Evolutionary conservation across 2,329 filamentous ascomycete genomes (phyloP).

Genomic region (Gaeumannomyces sp.): DNA sequence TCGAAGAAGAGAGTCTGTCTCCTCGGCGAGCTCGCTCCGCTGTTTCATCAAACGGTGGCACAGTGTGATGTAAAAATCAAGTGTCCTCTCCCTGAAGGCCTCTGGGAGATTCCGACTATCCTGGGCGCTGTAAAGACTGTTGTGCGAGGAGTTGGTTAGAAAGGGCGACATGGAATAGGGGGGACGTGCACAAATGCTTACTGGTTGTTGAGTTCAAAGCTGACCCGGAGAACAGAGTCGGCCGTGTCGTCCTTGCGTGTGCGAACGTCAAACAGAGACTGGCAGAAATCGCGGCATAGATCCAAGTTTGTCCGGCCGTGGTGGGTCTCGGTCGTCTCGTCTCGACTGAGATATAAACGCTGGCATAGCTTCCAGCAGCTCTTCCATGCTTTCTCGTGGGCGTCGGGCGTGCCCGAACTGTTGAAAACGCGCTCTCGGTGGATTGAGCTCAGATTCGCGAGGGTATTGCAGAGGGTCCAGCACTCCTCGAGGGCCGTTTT

Average conservation of each 20-base stretch:
- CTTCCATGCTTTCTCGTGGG: constrained; percentile 86
- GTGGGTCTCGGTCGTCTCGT: constrained; percentile 60
- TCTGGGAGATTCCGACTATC: constrained; percentile 73
- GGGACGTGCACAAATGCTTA: constrained; percentile 27
- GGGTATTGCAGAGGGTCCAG: constrained; percentile 89
- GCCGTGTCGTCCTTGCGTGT: constrained; percentile 69
- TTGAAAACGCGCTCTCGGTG: constrained; percentile 76
- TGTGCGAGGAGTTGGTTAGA: constrained; percentile 6
- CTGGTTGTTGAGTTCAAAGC: constrained; percentile 94
- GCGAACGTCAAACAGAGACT: constrained; percentile 81
- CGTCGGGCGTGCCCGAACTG: constrained; percentile 65
- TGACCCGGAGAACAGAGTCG: constrained; percentile 84
- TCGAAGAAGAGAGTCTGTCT: constrained; percentile 76
- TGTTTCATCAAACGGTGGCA: constrained; percentile 98
- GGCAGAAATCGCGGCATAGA: constrained; percentile 86
- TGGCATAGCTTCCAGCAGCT: constrained; percentile 92
- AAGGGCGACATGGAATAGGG: not conserved
- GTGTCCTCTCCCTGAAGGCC: constrained; percentile 77
- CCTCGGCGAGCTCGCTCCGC: constrained; percentile 66
- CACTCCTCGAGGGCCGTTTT: constrained; percentile 76
- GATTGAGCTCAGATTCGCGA: constrained; percentile 77
- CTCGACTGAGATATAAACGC: constrained; percentile 74
- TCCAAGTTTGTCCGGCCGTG: constrained; percentile 73
- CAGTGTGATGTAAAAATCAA: constrained; percentile 91
- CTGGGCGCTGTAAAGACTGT: constrained; percentile 78